Conservation (phyloP, 2,329 filamentous ascomycete genomes). For the Westerdykella aurantiaca region DNA sequence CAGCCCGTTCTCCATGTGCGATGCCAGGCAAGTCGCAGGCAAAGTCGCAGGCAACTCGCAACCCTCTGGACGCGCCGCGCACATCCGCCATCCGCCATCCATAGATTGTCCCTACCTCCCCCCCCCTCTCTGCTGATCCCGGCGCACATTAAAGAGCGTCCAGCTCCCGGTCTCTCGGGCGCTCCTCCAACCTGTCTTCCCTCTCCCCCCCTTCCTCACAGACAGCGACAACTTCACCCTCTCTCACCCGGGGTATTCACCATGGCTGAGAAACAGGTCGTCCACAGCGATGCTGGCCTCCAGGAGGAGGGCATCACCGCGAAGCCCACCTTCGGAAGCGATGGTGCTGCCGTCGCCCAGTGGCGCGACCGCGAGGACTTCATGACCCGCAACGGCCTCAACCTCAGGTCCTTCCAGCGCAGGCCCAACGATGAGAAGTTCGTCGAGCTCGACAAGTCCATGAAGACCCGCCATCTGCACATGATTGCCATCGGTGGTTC, state of each 20-base stretch:
- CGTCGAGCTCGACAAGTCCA: slow-evolving; percentile 36
- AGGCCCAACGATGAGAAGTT: slow-evolving; percentile 17
- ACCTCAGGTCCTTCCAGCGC: slow-evolving; percentile 31
- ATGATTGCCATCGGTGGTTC: slow-evolving; percentile 60
- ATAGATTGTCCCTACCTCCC: slow-evolving; percentile 12
- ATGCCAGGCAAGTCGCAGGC: background rate
- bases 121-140: slow-evolving; percentile 22
- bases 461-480: slow-evolving; percentile 55
- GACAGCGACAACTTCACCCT: background rate
- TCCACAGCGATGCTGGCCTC: background rate
- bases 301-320: slow-evolving; percentile 25
- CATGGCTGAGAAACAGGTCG: slow-evolving; percentile 14
- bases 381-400: slow-evolving; percentile 33
- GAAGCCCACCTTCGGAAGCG: slow-evolving; percentile 4
- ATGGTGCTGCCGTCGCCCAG: slow-evolving; percentile 11
- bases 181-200: slow-evolving; percentile 7
- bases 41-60: slow-evolving; percentile 2
- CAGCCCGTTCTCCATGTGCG: too few relatives aligned
- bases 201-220: background rate
- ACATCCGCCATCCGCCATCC: slow-evolving; percentile 1
- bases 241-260: slow-evolving; percentile 4
- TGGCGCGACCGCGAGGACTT: slow-evolving; percentile 31
- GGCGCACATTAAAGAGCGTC: slow-evolving; percentile 20
- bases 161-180: slow-evolving; percentile 10
- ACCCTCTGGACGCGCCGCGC: slow-evolving; percentile 6